Percentiles rank a stretch among this genome's conserved stretches.
These are phyloP conservation scores for Phalaenopsis aphrodite DNA, from an alignment of 106 monocot genomes.

Conservation along the genomic window DNA sequence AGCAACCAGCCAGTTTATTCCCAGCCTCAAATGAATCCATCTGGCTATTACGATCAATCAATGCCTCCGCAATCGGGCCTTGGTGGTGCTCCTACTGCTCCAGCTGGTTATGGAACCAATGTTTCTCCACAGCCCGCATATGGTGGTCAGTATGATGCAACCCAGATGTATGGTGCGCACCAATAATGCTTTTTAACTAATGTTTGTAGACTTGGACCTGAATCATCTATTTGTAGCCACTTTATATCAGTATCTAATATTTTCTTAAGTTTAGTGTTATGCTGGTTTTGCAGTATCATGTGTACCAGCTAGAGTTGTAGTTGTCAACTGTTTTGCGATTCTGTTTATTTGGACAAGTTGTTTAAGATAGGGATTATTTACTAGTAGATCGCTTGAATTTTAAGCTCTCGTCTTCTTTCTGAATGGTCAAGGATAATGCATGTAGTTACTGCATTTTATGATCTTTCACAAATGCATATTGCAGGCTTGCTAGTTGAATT, in stretches of 20 bases:
- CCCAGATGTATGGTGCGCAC: constrained; percentile 14
- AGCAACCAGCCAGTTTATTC: constrained; percentile 19
- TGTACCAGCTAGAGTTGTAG: not conserved
- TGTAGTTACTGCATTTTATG: too few relatives aligned
- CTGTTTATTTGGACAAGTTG: not conserved
- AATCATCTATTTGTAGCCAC: not conserved
- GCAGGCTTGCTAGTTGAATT: too few relatives aligned
- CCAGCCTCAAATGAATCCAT: constrained; percentile 25
- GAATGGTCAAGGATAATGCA: too few relatives aligned
- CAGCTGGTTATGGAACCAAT: constrained; percentile 25
- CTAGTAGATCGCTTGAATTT: too few relatives aligned
- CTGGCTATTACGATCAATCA: constrained; percentile 46
- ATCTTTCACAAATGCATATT: too few relatives aligned
- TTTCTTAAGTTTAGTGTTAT: not conserved
- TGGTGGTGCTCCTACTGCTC: constrained; percentile 26
- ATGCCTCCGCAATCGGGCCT: constrained; percentile 23
- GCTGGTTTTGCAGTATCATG: not conserved
- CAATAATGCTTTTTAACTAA: not conserved
- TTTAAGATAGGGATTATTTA: not conserved
- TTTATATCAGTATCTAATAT: not conserved
- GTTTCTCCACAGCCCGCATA: constrained; percentile 41
- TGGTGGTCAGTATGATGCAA: constrained; percentile 29
- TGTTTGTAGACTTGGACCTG: not conserved
- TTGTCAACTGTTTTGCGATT: not conserved
- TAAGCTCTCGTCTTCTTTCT: too few relatives aligned